Base-by-base conservation (phyloP, 139 green algal genomes). In the Closterium sp. region DNA sequence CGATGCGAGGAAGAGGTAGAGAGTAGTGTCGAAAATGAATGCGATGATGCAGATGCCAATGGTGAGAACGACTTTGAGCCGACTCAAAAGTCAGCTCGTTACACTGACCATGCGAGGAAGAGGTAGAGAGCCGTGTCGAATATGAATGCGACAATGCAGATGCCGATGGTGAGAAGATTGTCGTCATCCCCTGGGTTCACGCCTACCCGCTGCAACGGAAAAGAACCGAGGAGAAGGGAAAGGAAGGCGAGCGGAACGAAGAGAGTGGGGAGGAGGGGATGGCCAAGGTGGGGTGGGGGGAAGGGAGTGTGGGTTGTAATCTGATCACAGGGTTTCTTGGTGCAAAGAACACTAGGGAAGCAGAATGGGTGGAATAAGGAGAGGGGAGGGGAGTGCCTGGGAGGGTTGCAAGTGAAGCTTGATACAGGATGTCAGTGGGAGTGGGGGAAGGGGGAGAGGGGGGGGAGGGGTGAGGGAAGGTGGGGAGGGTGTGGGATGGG, bases 61-160 rank as follows among this genome's bases (percentile, higher is more conserved):
- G n/a, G n/a, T 95, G n/a, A 95, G 4, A 9, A 79, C 28, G 31
- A 45, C 13, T 50, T 50, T 50, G 38, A 50, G 38, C 11, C 38
- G 38, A 17, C 38, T 50, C 38, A 50, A 50, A 50, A 50, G 7
- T 50, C 5, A 50, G n/a, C n/a, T n/a, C n/a, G 79, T 13, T 24
- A 29, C 27, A 88, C 89, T 91, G 30, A 95, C 93, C 91, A 94
- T 4, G 87, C 93, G 27, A 92, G 34, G 19, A 95, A 13, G 28
- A 42, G 29, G 87, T 94, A 94, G 27, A 95, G 91, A 7, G 93
- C 10, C 11, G 91, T 94, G 91, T 95, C 93, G 10, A 94, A 29
- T 10, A 90, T 30, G 27, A 95, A 89, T 9, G 91, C 31, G 32
- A 45, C 22, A 31, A 94, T 50, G n/a, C 90, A n/a, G 9, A 31